Conservation (phyloP, 2,329 filamentous ascomycete genomes). For the Aspergillus intermedius region DNA sequence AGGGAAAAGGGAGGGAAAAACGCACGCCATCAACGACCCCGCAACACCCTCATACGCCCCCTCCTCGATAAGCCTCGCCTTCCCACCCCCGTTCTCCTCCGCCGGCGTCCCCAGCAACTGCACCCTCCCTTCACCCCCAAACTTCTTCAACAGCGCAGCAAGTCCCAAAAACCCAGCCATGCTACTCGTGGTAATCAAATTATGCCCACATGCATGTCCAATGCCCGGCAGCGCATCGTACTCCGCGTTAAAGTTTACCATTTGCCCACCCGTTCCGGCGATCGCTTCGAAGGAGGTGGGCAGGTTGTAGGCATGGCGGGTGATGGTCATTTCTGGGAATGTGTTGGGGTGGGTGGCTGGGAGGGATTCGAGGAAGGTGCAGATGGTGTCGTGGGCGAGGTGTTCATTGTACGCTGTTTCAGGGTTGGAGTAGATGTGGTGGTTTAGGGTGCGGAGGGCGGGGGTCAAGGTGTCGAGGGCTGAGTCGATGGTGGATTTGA, state of each 20-base stretch:
- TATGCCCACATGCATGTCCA: slow-evolving; percentile 38
- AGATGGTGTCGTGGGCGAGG: slow-evolving; percentile 47
- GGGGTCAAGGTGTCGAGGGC: no score
- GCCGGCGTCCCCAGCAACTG: slow-evolving; percentile 35
- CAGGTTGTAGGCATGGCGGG: slow-evolving; percentile 46
- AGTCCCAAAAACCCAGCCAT: slow-evolving; percentile 40
- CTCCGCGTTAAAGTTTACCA: slow-evolving; percentile 36
- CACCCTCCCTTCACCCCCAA: slow-evolving; percentile 31
- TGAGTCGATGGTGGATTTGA: no score
- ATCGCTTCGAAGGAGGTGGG: slow-evolving; percentile 48
- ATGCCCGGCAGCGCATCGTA: slow-evolving; percentile 39
- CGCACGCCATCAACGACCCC: slow-evolving; percentile 40
- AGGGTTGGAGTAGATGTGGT: slow-evolving; percentile 42
- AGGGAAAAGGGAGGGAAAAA: not conserved
- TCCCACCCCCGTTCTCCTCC: slow-evolving; percentile 35
- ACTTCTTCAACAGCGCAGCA: slow-evolving; percentile 38
- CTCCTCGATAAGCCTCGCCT: slow-evolving; percentile 36
- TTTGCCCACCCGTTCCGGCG: slow-evolving; percentile 23
- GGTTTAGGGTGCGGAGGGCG: no score
- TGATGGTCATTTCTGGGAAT: slow-evolving; percentile 31
- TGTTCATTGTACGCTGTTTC: slow-evolving; percentile 49
- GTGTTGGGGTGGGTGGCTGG: no score
- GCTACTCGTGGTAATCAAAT: slow-evolving; percentile 32
- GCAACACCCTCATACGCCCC: slow-evolving; percentile 38
- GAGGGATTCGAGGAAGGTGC: slow-evolving; percentile 34